phyloP scores from a whole-genome alignment of 108 stramenopile genomes.

The Bacterosira constricta region DNA sequence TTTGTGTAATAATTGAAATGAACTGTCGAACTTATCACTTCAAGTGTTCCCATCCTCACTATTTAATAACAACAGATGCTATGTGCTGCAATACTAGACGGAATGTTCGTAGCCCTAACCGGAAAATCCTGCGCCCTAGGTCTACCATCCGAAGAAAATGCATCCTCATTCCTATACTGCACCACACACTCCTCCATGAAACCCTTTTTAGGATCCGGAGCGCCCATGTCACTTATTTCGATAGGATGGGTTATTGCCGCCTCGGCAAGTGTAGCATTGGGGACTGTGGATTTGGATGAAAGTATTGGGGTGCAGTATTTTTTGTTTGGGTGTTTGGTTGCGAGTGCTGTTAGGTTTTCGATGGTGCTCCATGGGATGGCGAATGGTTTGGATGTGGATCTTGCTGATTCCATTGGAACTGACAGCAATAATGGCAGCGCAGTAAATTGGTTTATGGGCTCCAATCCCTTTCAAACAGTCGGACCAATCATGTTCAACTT shows the following conservation, averaged over 20 bases:
- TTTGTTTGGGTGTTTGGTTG: slow-evolving; percentile 31
- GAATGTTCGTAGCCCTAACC: slow-evolving; percentile 27
- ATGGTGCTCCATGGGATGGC: slow-evolving; percentile 23
- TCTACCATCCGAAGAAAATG: background rate
- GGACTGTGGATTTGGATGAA: slow-evolving; percentile 39
- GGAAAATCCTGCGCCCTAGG: slow-evolving; percentile 44
- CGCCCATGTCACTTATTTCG: slow-evolving; percentile 28
- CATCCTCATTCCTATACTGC: slow-evolving; percentile 27
- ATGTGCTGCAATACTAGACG: slow-evolving; percentile 43
- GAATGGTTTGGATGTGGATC: background rate
- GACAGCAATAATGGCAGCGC: background rate
- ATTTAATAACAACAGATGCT: slow-evolving; percentile 36
- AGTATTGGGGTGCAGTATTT: slow-evolving; percentile 42
- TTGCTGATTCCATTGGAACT: too few relatives aligned
- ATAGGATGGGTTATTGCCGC: slow-evolving; percentile 34
- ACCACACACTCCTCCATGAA: slow-evolving; percentile 35
- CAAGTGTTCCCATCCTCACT: background rate
- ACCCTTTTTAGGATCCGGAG: slow-evolving; percentile 35
- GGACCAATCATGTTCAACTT: slow-evolving; percentile 51
- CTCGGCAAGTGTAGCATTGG: slow-evolving; percentile 19
- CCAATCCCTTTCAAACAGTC: slow-evolving; percentile 20
- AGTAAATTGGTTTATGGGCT: slow-evolving; percentile 31
- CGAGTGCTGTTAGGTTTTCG: slow-evolving; percentile 20
- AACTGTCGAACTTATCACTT: too few relatives aligned
- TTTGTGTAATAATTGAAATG: too few relatives aligned